phyloP scores from a whole-genome alignment of 73 alveolate genomes.

The Tetrahymena borealis region DNA sequence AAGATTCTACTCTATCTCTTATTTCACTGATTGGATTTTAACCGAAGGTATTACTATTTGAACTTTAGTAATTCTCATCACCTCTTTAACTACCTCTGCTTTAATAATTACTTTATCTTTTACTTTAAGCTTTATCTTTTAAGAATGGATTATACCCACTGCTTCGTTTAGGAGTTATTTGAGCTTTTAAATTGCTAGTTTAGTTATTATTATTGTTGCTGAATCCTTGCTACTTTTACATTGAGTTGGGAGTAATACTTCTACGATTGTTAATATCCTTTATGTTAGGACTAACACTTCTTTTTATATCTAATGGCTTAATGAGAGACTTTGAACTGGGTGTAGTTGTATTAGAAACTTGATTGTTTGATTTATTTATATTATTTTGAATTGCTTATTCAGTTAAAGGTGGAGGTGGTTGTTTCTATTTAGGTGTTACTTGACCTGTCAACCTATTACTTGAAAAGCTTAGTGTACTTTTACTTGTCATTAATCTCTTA shows the following conservation, averaged over 20 bases:
- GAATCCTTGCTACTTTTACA: not conserved
- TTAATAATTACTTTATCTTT: not conserved
- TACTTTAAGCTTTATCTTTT: not conserved
- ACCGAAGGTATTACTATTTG: not conserved
- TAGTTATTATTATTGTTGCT: not conserved
- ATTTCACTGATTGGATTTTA: not conserved
- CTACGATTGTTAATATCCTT: not conserved
- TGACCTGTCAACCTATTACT: not conserved
- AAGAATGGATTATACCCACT: not conserved
- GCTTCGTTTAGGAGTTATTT: not conserved
- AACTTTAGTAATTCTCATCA: not conserved
- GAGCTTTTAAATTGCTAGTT: not conserved
- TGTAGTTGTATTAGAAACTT: not conserved
- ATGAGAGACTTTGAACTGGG: not conserved
- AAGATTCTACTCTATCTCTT: not conserved
- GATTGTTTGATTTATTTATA: not conserved
- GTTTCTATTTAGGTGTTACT: not conserved
- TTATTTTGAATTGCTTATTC: not conserved
- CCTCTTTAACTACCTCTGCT: not conserved
- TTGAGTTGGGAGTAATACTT: not conserved
- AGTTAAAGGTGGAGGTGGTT: not conserved
- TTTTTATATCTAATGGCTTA: not conserved
- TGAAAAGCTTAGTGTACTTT: not conserved
- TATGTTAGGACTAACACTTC: not conserved
- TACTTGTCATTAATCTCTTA: not conserved